These are phyloP conservation scores for Syzygium aromaticum DNA, from an alignment of 345 rosid genomes.

Conservation along the genomic window DNA sequence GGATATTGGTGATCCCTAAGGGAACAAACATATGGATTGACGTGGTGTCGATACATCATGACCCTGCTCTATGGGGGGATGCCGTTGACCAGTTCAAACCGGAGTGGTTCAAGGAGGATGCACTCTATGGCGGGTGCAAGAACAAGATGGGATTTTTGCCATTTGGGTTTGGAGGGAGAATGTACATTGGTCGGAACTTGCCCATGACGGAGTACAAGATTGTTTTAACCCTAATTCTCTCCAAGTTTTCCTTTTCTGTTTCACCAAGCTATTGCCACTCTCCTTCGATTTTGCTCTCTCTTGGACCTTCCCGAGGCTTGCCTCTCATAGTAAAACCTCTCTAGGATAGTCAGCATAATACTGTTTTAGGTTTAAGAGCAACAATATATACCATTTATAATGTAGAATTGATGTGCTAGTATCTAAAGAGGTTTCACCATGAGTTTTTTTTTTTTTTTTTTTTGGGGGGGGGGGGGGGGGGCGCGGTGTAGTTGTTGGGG, in stretches of 20 bases:
- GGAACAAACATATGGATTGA: slow-evolving; percentile 9
- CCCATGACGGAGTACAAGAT: background rate
- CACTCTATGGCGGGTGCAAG: slow-evolving; percentile 2
- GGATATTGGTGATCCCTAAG: slow-evolving; percentile 4
- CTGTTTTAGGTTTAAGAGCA: background rate
- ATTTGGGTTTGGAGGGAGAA: slow-evolving; percentile 10
- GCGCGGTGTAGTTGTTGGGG: background rate
- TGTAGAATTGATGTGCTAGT: background rate
- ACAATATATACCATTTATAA: background rate
- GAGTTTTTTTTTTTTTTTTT: no score
- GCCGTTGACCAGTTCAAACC: slow-evolving; percentile 8
- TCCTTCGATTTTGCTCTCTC: background rate
- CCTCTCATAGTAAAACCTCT: slow-evolving; percentile 6
- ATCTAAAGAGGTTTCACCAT: background rate
- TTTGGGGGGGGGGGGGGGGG: no score
- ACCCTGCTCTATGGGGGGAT: slow-evolving; percentile 1
- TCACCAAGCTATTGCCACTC: background rate
- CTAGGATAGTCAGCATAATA: background rate
- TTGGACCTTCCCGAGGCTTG: slow-evolving; percentile 5
- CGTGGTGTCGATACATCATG: slow-evolving; percentile 6
- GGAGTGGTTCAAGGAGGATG: slow-evolving; percentile 3
- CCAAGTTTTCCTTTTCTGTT: background rate
- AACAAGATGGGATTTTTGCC: slow-evolving; percentile 12
- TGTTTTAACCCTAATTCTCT: background rate
- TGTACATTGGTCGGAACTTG: slow-evolving; percentile 9